These are phyloP conservation scores for Lachancea waltii DNA, from an alignment of 805 yeast genomes.

Conservation along the genomic window DNA sequence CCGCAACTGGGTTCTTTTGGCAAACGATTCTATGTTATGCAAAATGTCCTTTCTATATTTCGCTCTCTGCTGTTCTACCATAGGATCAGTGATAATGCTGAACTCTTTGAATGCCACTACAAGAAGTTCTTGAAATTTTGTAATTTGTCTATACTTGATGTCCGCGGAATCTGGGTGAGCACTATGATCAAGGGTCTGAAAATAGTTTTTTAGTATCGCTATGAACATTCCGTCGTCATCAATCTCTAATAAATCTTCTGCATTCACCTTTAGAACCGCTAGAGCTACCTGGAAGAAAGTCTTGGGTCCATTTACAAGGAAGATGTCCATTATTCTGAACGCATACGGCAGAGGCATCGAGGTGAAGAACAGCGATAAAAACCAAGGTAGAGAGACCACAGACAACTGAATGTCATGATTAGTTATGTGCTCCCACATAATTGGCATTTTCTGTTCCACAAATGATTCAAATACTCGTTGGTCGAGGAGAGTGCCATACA, in stretches of 20 bases:
- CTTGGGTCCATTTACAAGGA: slow-evolving; percentile 83
- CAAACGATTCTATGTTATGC: slow-evolving; percentile 82
- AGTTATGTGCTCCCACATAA: slow-evolving; percentile 74
- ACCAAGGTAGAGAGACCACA: slow-evolving; percentile 95
- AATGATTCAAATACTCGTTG: slow-evolving; percentile 89
- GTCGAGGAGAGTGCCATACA: slow-evolving; percentile 94
- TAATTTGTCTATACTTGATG: slow-evolving; percentile 56
- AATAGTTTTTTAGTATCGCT: slow-evolving; percentile 76
- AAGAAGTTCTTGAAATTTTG: slow-evolving; percentile 82
- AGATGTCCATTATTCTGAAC: slow-evolving; percentile 81
- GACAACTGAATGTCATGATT: slow-evolving; percentile 83
- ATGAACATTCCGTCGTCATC: slow-evolving; percentile 92
- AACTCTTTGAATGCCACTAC: slow-evolving; percentile 93
- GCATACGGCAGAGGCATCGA: slow-evolving; percentile 95
- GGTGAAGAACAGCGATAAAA: slow-evolving; percentile 78
- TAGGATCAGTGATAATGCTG: slow-evolving; percentile 66
- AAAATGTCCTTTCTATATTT: slow-evolving; percentile 71
- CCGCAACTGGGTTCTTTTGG: slow-evolving; percentile 84
- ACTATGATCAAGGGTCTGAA: slow-evolving; percentile 65
- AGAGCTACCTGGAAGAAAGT: slow-evolving; percentile 88
- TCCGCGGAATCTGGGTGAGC: slow-evolving; percentile 70
- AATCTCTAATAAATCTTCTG: slow-evolving; percentile 69
- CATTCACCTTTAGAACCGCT: slow-evolving; percentile 83
- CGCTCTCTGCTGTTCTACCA: slow-evolving; percentile 60
- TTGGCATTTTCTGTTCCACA: slow-evolving; percentile 84